phyloP scores from a whole-genome alignment of 768 basidiomycete species.

The Naganishia randhawae region DNA sequence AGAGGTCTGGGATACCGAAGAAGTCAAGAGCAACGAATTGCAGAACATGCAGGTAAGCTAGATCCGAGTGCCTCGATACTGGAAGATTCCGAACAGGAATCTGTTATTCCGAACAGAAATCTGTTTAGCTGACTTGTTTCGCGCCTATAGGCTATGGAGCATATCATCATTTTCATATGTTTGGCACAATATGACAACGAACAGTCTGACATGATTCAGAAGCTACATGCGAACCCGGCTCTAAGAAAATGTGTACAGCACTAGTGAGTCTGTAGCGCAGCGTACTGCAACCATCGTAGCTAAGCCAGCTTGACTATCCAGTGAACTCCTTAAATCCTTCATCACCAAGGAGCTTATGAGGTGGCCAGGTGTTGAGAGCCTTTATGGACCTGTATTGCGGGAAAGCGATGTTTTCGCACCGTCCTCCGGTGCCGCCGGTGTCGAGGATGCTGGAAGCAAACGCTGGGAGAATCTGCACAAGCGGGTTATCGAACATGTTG shows the following conservation, averaged over 20 bases:
- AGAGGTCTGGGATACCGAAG: slow-evolving; percentile 95
- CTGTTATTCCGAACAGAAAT: not conserved
- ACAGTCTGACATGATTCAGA: slow-evolving; percentile 93
- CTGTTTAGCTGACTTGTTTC: slow-evolving; percentile 18
- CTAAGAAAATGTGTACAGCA: slow-evolving; percentile 76
- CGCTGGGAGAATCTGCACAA: slow-evolving; percentile 94
- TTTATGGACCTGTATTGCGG: slow-evolving; percentile 80
- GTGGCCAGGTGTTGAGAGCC: slow-evolving; percentile 86
- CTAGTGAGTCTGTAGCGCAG: slow-evolving; percentile 56
- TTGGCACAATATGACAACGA: slow-evolving; percentile 94
- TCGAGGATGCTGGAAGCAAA: slow-evolving; percentile 54
- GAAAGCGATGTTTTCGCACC: slow-evolving; percentile 74
- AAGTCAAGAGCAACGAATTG: slow-evolving; percentile 74
- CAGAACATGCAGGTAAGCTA: slow-evolving; percentile 46
- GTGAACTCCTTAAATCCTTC: slow-evolving; percentile 91
- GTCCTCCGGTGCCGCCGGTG: slow-evolving; percentile 46
- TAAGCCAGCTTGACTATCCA: slow-evolving; percentile 47
- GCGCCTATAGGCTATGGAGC: slow-evolving; percentile 71
- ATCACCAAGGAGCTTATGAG: slow-evolving; percentile 88
- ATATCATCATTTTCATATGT: slow-evolving; percentile 89
- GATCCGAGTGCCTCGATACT: slow-evolving; percentile 46
- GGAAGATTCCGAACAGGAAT: not conserved
- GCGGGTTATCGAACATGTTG: slow-evolving; percentile 91
- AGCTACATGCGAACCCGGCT: slow-evolving; percentile 72
- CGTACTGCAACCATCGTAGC: not conserved